A percentile compares a stretch with the other conserved stretches of the same genome.
These are phyloP conservation scores for Croton setiger DNA, from an alignment of 441 rosid genomes.

Conservation along the genomic window DNA sequence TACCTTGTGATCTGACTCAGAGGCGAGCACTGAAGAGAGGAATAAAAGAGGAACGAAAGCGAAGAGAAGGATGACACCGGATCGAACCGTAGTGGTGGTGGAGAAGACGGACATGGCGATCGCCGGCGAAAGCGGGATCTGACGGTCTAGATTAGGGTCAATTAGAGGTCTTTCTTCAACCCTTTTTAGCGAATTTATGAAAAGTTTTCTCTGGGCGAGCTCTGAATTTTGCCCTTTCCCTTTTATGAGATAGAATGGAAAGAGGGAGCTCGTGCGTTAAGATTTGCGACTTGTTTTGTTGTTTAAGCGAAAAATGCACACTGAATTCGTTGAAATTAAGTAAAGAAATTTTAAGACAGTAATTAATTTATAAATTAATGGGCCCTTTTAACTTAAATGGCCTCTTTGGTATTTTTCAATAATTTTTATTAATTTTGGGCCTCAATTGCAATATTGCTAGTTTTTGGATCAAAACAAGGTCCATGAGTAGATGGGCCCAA, in stretches of 20 bases:
- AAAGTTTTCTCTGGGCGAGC: neutral
- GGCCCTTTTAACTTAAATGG: slow-evolving; percentile 3
- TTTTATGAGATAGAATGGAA: neutral
- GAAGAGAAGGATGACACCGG: slow-evolving; percentile 26
- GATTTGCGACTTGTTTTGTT: slow-evolving; percentile 1
- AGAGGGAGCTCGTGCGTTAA: neutral
- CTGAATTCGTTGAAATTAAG: neutral
- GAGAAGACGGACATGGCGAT: slow-evolving; percentile 49
- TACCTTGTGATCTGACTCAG: slow-evolving; percentile 99
- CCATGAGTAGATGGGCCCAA: neutral
- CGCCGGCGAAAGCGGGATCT: slow-evolving; percentile 33
- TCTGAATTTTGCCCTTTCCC: slow-evolving; percentile 1
- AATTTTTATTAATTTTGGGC: neutral
- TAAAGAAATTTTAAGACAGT: neutral
- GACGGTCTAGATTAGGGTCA: slow-evolving; percentile 32
- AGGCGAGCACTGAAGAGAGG: slow-evolving; percentile 46
- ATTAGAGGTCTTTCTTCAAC: neutral
- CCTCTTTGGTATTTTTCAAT: neutral
- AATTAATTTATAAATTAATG: neutral
- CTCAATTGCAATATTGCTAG: neutral
- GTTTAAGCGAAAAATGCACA: neutral
- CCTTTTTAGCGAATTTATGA: neutral
- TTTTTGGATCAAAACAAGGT: neutral
- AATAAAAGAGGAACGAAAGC: slow-evolving; percentile 29
- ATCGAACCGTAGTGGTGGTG: slow-evolving; percentile 29